phyloP scores from a whole-genome alignment of 495 filamentous ascomycete genomes.

The Aspergillus hancockii region DNA sequence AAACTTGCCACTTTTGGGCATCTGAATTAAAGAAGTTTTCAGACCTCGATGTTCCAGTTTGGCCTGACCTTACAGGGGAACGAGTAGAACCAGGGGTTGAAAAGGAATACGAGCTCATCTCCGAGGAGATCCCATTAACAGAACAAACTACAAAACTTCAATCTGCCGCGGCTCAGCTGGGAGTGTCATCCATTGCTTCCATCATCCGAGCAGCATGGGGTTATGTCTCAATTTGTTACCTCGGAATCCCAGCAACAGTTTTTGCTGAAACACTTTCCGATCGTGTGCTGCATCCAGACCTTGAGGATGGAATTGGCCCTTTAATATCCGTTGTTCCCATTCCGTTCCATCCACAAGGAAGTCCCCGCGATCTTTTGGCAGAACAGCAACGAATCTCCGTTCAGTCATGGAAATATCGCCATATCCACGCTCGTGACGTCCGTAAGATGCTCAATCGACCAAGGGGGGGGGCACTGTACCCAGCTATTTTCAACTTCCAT shows the following conservation, averaged over 20 bases:
- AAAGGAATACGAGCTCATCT: conserved; percentile 17
- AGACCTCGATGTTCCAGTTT: conserved; percentile 25
- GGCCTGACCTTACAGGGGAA: conserved; percentile 34
- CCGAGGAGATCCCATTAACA: conserved; percentile 18
- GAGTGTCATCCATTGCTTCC: conserved; percentile 33
- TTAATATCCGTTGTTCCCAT: conserved; percentile 35
- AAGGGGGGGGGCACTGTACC: conserved; percentile 30
- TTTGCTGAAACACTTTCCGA: conserved; percentile 39
- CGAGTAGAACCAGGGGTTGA: conserved; percentile 17
- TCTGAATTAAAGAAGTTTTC: conserved; percentile 21
- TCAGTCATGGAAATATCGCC: conserved; percentile 25
- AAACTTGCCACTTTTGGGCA: conserved; percentile 30
- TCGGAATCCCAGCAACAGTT: conserved; percentile 31
- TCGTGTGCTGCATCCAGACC: conserved; percentile 24
- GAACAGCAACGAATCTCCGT: conserved; percentile 28
- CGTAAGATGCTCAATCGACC: conserved; percentile 28
- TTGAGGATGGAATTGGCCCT: conserved; percentile 33
- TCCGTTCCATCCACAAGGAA: conserved; percentile 28
- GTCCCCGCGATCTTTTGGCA: conserved; percentile 20
- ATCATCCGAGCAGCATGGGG: conserved; percentile 34
- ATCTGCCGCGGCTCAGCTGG: conserved; percentile 22
- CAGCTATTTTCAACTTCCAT: conserved; percentile 37
- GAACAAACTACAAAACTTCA: conserved; percentile 21
- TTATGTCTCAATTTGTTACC: conserved; percentile 30
- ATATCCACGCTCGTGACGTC: conserved; percentile 32